Base-by-base conservation (phyloP, 768 basidiomycete genomes). In the Boletales sp. region DNA sequence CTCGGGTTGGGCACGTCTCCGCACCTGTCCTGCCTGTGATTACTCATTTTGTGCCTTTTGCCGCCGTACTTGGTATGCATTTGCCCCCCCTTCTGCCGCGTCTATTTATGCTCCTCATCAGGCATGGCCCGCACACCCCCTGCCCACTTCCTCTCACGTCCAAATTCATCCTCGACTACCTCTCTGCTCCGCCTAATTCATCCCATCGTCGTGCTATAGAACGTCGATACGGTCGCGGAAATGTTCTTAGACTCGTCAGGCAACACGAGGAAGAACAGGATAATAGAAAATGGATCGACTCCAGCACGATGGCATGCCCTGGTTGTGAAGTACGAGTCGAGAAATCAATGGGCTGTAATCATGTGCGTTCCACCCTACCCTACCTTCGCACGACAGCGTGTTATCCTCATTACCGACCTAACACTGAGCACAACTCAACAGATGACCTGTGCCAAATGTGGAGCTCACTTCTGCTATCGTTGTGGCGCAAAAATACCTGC, bases 1-100 rank as follows among this genome's bases (percentile, higher is more conserved):
- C 34, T 77, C 82, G 1, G 77, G 81, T 13, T 93, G 86, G 83
- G 83, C 79, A 28, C 73, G 83, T 46, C 75, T 93, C 41, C 79
- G 93, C 45, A 79, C 77, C 34, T 94, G 93, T 58, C 68, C 78
- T 5, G 65, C 68, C 31, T 95, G 93, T 63, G 72, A 71, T 5
- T 94, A 81, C 68, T 84, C 84, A 0, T 94, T 94, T 63, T 94
- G 93, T 67, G 78, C 82, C 4, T 86, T 87, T 57, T 96, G 93
- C 64, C 79, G 77, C 55, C 78, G 83, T 39, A 86, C 87, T 43
- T 95, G 93, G 89, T 87, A 60, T 55, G 75, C 46, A 18, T 3
- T 43, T 32, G 31, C 6, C 19, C 7, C 42, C 17, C 25, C 1
- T 39, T 34, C 6, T 46, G 34, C 11, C 44, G 17, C n/a, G 28